Evolutionary conservation across 768 basidiomycete genomes (phyloP).

Genomic region (Termitomyces sp.): DNA sequence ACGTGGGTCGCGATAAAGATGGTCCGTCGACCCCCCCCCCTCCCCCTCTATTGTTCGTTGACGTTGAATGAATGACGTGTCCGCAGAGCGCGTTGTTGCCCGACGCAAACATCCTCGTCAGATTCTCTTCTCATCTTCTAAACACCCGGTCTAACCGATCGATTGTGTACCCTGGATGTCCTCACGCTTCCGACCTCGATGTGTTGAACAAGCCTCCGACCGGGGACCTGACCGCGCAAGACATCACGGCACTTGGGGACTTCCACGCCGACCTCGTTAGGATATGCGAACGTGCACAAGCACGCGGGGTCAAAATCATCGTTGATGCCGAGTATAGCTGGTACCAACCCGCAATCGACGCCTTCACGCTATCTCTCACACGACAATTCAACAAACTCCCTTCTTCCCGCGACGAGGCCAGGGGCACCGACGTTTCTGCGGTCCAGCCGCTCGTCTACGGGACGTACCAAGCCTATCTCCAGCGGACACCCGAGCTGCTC

Average conservation of each 20-base stretch:
- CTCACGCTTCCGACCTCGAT: slow-evolving; percentile 51
- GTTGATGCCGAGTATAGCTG: slow-evolving; percentile 84
- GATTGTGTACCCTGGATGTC: slow-evolving; percentile 67
- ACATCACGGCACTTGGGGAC: slow-evolving; percentile 54
- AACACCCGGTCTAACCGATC: slow-evolving; percentile 28
- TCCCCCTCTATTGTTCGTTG: not conserved
- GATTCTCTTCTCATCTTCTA: slow-evolving; percentile 54
- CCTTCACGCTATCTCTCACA: slow-evolving; percentile 68
- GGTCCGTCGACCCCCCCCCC: slow-evolving; percentile 31
- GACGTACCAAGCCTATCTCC: slow-evolving; percentile 88
- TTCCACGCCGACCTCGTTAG: slow-evolving; percentile 55
- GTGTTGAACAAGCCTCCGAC: slow-evolving; percentile 29
- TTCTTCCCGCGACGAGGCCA: slow-evolving; percentile 8
- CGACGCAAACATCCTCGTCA: slow-evolving; percentile 51
- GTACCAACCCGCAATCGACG: slow-evolving; percentile 83
- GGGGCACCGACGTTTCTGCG: not conserved
- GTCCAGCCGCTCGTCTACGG: slow-evolving; percentile 70
- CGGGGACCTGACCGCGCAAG: slow-evolving; percentile 38
- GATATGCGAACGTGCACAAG: slow-evolving; percentile 61
- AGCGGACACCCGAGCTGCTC: slow-evolving; percentile 67
- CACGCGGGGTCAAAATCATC: slow-evolving; percentile 61
- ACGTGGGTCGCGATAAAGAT: slow-evolving; percentile 88
- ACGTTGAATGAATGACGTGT: not conserved
- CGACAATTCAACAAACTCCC: slow-evolving; percentile 63
- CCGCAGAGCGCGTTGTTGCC: slow-evolving; percentile 64